Percentiles rank a stretch among this genome's conserved stretches.
Evolutionary conservation across 2,329 filamentous ascomycete genomes (phyloP).

Genomic region (Thielaviopsis ethacetica): DNA sequence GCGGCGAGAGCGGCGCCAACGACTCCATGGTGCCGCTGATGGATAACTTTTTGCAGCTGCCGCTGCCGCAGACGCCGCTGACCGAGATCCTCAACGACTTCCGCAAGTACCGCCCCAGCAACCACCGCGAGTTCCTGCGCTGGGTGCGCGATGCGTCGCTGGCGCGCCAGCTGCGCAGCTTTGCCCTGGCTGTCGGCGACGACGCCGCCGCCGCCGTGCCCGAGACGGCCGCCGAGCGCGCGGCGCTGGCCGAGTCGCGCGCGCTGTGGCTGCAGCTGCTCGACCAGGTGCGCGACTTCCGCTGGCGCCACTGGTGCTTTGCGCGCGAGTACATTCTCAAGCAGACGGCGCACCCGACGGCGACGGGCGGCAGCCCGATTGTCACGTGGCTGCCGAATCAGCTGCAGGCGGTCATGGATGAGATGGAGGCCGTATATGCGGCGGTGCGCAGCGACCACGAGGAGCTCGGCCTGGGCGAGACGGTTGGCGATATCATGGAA

Average conservation of each 20-base stretch:
- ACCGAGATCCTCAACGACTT: slow-evolving; percentile 83
- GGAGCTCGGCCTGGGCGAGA: slow-evolving; percentile 26
- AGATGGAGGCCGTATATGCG: slow-evolving; percentile 47
- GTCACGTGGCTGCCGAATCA: slow-evolving; percentile 77
- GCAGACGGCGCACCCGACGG: slow-evolving; percentile 57
- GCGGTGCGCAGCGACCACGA: slow-evolving; percentile 26
- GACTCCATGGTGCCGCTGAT: slow-evolving; percentile 86
- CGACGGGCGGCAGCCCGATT: slow-evolving; percentile 67
- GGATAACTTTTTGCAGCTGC: slow-evolving; percentile 71
- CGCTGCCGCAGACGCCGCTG: slow-evolving; percentile 78
- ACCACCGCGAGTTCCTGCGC: slow-evolving; percentile 72
- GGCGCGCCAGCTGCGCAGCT: slow-evolving; percentile 39
- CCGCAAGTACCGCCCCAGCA: slow-evolving; percentile 71
- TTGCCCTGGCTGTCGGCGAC: slow-evolving; percentile 28
- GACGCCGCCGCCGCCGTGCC: slow-evolving; percentile 16
- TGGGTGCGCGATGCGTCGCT: slow-evolving; percentile 41
- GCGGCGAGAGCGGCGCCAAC: slow-evolving; percentile 85
- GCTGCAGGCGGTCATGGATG: slow-evolving; percentile 53
- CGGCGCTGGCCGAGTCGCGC: slow-evolving; percentile 34
- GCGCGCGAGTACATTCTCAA: slow-evolving; percentile 73
- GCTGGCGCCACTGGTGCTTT: slow-evolving; percentile 77
- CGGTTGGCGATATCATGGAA: slow-evolving; percentile 48
- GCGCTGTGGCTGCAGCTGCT: slow-evolving; percentile 48
- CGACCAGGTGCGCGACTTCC: slow-evolving; percentile 64
- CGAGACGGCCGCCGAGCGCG: slow-evolving; percentile 14